Evolutionary conservation across 495 filamentous ascomycete genomes (phyloP).

Genomic region (Acidiella bohemica): DNA sequence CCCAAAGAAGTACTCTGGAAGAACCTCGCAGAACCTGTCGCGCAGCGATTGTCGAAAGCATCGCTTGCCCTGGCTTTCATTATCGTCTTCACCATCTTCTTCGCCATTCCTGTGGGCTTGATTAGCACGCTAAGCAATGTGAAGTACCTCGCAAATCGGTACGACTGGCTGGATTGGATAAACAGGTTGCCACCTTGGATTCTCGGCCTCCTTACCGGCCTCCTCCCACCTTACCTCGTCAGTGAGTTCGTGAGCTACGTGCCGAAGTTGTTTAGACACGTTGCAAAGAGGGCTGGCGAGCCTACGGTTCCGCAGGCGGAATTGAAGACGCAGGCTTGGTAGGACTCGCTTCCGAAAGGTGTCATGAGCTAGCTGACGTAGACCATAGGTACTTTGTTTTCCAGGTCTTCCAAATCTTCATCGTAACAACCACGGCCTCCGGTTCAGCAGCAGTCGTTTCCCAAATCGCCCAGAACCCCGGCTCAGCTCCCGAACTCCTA

Average conservation of each 20-base stretch:
- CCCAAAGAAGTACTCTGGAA: constrained; percentile 29
- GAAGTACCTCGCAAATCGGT: constrained; percentile 24
- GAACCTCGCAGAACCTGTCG: constrained; percentile 20
- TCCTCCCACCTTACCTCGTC: constrained; percentile 24
- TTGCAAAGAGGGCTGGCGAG: constrained; percentile 19
- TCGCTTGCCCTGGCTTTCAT: constrained; percentile 21
- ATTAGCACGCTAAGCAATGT: constrained; percentile 27
- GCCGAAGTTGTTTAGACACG: constrained; percentile 23
- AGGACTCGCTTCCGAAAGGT: too few species aligned
- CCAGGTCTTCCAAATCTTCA: constrained; percentile 31
- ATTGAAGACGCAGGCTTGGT: constrained; percentile 26
- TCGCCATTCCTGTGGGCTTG: constrained; percentile 27
- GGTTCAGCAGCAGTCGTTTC: constrained; percentile 23
- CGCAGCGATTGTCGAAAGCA: constrained; percentile 22
- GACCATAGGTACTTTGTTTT: constrained; percentile 29
- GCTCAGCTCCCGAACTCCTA: constrained; percentile 21
- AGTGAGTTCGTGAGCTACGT: constrained; percentile 24
- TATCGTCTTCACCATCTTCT: constrained; percentile 27
- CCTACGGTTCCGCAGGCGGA: constrained; percentile 26
- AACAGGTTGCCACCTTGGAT: constrained; percentile 23
- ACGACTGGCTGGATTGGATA: constrained; percentile 23
- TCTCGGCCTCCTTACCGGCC: constrained; percentile 24
- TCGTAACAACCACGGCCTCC: constrained; percentile 27
- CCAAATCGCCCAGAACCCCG: constrained; percentile 21
- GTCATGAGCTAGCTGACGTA: too few species aligned